Conservation (phyloP, 768 basidiomycete genomes). For the Trametes punicea region DNA sequence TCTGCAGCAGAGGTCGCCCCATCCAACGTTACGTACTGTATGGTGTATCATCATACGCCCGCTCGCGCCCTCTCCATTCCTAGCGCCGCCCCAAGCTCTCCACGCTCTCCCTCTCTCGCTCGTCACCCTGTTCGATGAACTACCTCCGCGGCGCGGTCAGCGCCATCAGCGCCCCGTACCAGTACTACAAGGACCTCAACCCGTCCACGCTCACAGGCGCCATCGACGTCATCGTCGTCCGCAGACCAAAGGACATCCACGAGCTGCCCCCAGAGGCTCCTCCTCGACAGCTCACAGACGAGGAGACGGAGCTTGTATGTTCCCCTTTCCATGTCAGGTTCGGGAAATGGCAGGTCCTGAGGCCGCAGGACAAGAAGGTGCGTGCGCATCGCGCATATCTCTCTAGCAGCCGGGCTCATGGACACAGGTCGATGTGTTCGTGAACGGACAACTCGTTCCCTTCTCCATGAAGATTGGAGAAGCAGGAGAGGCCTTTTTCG, state of each 20-base stretch:
- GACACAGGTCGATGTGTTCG: conserved; percentile 76
- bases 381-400: conserved; percentile 10
- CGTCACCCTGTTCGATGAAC: conserved; percentile 53
- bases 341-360: conserved; percentile 93
- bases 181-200: conserved; percentile 91
- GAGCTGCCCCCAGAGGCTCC: conserved; percentile 6
- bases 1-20: conserved; percentile 4
- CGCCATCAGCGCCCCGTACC: conserved; percentile 82
- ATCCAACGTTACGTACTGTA: conserved; percentile 10
- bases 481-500: conserved; percentile 98
- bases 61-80: not conserved
- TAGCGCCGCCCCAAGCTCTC: not conserved
- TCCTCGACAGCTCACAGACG: conserved; percentile 22
- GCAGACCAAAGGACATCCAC: conserved; percentile 43
- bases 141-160: conserved; percentile 84
- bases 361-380: conserved; percentile 93
- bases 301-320: conserved; percentile 72
- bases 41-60: too few relatives aligned
- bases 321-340: conserved; percentile 98
- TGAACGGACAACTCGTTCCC: conserved; percentile 84
- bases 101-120: not conserved
- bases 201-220: conserved; percentile 96
- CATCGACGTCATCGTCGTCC: conserved; percentile 97
- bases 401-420: not conserved
- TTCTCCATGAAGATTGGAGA: conserved; percentile 99